Conservation (phyloP, 176 grass and related monocot genomes). For the Carex parvula region DNA sequence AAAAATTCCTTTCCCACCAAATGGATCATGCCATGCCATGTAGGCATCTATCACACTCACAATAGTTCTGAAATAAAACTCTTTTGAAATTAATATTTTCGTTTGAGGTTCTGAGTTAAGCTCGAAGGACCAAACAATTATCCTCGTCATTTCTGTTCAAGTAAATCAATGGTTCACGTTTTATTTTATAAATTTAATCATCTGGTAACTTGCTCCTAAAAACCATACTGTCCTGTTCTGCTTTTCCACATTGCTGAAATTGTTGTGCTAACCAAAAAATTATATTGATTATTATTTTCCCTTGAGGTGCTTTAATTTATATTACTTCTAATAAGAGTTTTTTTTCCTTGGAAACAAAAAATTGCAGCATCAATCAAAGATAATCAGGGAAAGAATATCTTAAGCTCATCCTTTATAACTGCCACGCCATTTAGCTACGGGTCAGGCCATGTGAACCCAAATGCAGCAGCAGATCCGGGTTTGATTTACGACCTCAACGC, state of each 20-base stretch:
- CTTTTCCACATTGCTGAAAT: neutral
- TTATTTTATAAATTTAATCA: neutral
- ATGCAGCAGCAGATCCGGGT: slow-evolving; percentile 53
- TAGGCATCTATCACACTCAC: neutral
- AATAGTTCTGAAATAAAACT: neutral
- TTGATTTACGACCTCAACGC: slow-evolving; percentile 54
- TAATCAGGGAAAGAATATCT: slow-evolving; percentile 23
- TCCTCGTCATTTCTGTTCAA: neutral
- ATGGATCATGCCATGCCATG: neutral
- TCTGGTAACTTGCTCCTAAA: neutral
- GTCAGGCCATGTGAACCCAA: slow-evolving; percentile 52
- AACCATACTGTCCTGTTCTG: neutral
- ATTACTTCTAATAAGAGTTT: neutral
- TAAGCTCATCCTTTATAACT: slow-evolving; percentile 16
- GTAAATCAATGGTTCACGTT: neutral
- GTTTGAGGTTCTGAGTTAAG: neutral
- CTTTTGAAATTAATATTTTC: neutral
- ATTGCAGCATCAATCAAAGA: slow-evolving; percentile 44
- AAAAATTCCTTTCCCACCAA: neutral
- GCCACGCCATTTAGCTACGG: slow-evolving; percentile 69
- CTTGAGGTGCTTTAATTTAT: neutral
- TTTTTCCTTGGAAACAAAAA: neutral
- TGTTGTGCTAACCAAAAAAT: neutral
- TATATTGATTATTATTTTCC: neutral
- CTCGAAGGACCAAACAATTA: neutral